Base-by-base conservation (phyloP, 371 early-diverging fungal species). In the Scutellospora calospora region DNA sequence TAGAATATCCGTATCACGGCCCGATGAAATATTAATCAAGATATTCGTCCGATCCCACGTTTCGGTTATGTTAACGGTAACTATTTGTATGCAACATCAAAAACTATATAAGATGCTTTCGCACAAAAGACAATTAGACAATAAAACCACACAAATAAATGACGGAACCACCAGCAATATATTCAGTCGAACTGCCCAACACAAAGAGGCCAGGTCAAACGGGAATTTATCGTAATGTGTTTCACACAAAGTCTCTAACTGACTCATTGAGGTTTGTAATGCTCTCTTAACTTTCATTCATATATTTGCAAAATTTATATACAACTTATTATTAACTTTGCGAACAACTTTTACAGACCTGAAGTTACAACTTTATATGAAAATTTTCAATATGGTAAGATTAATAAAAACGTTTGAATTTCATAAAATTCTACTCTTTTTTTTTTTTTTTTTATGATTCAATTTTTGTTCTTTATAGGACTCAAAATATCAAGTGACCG, bases 341-440 rank as follows among this genome's bases (percentile, higher is more conserved):
- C 25, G 9, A 9, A 55, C 35, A 52, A 3, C 5, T 55, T 55
- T 22, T 59, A 55, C 18, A 75, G 75, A 12, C 54, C 75, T 0
- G 66, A 35, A 51, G 54, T 78, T 18, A 78, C n/a, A 31, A 78
- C 78, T 6, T 22, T 78, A 22, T 78, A 78, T 52, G 78, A 78
- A 3, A 78, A 65, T 66, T 78, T 78, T 35, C 66, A 65, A 29
- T n/a, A 52, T 20, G 66, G 78, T 66, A 78, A 38, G 27, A 18
- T 16, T 41, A 57, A 51, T 20, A 31, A 35, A n/a, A 29, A 11
- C 29, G 20, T 54, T 29, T 54, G 14, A 45, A 9, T 45, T 33
- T 57, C 57, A 0, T 18, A 31, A 6, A 49, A 35, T 75, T 45
- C 5, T 33, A 55, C 31, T 75, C 25, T 18, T 16, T 2, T 6